Conservation (phyloP, 371 early-diverging fungal species). For the Chytridiales sp. region DNA sequence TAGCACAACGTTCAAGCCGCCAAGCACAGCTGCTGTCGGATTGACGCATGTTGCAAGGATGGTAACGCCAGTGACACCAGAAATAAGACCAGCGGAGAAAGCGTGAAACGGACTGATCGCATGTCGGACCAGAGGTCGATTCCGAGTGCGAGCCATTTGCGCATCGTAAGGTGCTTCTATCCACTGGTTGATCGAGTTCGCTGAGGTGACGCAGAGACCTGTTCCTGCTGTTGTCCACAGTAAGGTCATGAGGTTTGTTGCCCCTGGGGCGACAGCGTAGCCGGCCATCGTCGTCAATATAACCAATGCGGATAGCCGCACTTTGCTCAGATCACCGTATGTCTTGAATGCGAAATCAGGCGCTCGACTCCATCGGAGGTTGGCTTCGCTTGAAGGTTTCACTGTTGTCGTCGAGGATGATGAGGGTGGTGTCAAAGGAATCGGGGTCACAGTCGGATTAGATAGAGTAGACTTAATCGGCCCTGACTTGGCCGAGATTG, state of each 20-base stretch:
- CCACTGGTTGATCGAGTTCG: constrained; percentile 96
- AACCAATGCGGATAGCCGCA: constrained; percentile 84
- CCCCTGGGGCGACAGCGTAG: constrained; percentile 89
- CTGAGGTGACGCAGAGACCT: constrained; percentile 84
- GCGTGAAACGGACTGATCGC: constrained; percentile 76
- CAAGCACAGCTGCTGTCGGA: constrained; percentile 75
- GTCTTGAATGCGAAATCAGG: constrained; percentile 26
- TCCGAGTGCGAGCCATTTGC: constrained; percentile 93
- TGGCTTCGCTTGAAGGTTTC: too few relatives aligned
- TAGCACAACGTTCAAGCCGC: constrained; percentile 79
- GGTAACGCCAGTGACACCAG: constrained; percentile 72
- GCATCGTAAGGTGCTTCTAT: constrained; percentile 94
- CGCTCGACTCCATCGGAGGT: constrained; percentile 28
- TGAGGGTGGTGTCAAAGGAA: too few relatives aligned
- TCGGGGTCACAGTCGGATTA: too few relatives aligned
- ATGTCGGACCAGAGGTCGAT: constrained; percentile 81
- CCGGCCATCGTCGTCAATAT: constrained; percentile 94
- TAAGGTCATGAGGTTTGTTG: constrained; percentile 64
- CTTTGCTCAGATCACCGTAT: constrained; percentile 64
- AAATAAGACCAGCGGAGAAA: constrained; percentile 64
- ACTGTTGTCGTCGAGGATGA: too few relatives aligned
- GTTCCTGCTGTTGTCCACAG: constrained; percentile 87
- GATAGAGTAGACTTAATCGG: too few relatives aligned
- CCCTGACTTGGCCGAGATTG: too few relatives aligned
- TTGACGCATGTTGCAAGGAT: constrained; percentile 76